Evolutionary conservation across 257 asterid species (phyloP).

Genomic region (Solanum piurae): DNA sequence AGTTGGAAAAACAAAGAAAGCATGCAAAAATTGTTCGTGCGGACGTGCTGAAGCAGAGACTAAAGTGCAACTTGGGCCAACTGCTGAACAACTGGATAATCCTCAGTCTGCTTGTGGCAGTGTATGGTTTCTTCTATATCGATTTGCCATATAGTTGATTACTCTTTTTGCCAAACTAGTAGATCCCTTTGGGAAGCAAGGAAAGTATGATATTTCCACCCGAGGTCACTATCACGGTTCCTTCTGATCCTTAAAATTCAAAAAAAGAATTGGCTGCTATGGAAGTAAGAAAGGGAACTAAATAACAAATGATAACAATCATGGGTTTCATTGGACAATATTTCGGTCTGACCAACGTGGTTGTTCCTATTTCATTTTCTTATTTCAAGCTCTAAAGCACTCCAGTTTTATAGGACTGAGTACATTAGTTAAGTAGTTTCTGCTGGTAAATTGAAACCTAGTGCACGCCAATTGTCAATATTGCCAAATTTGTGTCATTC

Average conservation of each 20-base stretch:
- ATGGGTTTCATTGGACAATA: neutral
- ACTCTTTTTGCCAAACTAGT: neutral
- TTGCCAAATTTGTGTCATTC: neutral
- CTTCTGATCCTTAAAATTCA: neutral
- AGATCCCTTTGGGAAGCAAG: neutral
- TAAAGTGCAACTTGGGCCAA: slow-evolving; percentile 76
- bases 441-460: neutral
- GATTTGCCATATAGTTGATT: neutral
- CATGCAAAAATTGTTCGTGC: slow-evolving; percentile 90
- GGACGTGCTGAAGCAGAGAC: slow-evolving; percentile 91
- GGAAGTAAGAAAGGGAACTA: neutral
- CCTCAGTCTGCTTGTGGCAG: slow-evolving; percentile 97
- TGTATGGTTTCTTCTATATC: slow-evolving; percentile 26
- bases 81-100: slow-evolving; percentile 64
- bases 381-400: neutral
- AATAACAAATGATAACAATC: neutral
- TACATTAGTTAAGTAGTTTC: neutral
- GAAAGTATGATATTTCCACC: neutral
- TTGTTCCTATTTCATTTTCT: neutral
- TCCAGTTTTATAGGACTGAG: neutral
- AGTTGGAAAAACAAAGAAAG: slow-evolving; percentile 74
- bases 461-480: neutral
- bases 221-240: neutral
- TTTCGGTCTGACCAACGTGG: neutral
- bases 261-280: neutral